These are phyloP conservation scores for Neonectria sp. DNA, from an alignment of 2,329 filamentous ascomycete species.

Conservation along the genomic window DNA sequence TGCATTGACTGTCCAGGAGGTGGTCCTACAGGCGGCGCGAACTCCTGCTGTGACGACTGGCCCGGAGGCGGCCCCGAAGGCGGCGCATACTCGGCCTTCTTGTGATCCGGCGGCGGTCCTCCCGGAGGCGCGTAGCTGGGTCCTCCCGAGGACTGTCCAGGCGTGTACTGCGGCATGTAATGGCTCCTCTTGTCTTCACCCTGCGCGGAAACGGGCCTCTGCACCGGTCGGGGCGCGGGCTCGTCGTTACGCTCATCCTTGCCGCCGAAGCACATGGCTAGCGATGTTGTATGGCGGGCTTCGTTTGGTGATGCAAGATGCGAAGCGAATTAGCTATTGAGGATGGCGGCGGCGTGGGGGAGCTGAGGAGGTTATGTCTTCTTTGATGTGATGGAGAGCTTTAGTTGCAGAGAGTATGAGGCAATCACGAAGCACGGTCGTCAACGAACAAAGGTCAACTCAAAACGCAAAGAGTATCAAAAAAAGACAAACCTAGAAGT, in stretches of 20 bases:
- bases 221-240: conserved; percentile 57
- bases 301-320: conserved; percentile 1
- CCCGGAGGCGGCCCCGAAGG: conserved; percentile 47
- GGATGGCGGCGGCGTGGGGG: neutral
- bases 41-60: conserved; percentile 37
- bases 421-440: neutral
- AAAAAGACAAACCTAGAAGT: neutral
- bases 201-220: conserved; percentile 46
- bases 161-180: conserved; percentile 45
- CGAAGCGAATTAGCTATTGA: neutral
- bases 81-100: conserved; percentile 46
- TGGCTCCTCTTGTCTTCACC: conserved; percentile 48
- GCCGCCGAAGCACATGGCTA: conserved; percentile 65
- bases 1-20: conserved; percentile 49
- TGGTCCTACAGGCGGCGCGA: conserved; percentile 50
- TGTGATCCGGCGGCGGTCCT: conserved; percentile 49
- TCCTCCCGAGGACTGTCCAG: conserved; percentile 35
- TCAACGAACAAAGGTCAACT: neutral
- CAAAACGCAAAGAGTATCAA: neutral
- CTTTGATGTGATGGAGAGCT: neutral
- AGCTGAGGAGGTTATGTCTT: neutral
- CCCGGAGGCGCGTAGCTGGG: conserved; percentile 48
- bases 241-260: conserved; percentile 58
- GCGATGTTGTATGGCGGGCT: conserved; percentile 9
- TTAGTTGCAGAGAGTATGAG: neutral